A percentile compares a stretch with the other conserved stretches of the same genome.
Conservation (phyloP, 129 eudicot genomes). For the Scalesia atractyloides region DNA sequence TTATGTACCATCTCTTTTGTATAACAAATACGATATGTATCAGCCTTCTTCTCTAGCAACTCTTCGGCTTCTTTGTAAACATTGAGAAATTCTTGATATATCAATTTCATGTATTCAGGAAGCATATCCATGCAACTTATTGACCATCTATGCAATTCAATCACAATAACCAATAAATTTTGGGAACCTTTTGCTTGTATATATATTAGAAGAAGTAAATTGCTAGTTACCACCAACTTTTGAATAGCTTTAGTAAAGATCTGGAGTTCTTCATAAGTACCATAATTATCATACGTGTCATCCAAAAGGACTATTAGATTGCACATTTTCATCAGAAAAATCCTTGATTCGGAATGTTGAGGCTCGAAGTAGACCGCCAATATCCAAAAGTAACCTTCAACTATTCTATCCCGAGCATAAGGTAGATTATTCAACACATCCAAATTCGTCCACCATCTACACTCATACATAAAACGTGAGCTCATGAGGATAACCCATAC, state of each 20-base stretch:
- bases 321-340: constrained; percentile 32
- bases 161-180: neutral
- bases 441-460: constrained; percentile 39
- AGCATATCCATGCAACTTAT: constrained; percentile 30
- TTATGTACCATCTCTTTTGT: constrained; percentile 24
- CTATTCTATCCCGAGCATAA: constrained; percentile 51
- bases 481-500: too few species aligned
- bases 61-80: constrained; percentile 25
- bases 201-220: neutral
- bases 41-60: constrained; percentile 15
- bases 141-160: constrained; percentile 21
- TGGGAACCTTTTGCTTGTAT: neutral
- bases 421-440: constrained; percentile 40
- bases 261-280: too few species aligned
- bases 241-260: constrained; percentile 44
- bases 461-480: neutral
- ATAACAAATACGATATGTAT: constrained; percentile 6
- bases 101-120: constrained; percentile 30
- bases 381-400: constrained; percentile 53
- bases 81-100: constrained; percentile 20
- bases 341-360: constrained; percentile 33
- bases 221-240: constrained; percentile 25
- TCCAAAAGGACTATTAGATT: constrained; percentile 38
- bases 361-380: constrained; percentile 46
- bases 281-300: constrained; percentile 38